Evolutionary conservation across 225 moss, liverwort and hornwort genomes (phyloP), one percentile per base, ranked within the genome.

Genomic region (Polytrichum formosum): DNA sequence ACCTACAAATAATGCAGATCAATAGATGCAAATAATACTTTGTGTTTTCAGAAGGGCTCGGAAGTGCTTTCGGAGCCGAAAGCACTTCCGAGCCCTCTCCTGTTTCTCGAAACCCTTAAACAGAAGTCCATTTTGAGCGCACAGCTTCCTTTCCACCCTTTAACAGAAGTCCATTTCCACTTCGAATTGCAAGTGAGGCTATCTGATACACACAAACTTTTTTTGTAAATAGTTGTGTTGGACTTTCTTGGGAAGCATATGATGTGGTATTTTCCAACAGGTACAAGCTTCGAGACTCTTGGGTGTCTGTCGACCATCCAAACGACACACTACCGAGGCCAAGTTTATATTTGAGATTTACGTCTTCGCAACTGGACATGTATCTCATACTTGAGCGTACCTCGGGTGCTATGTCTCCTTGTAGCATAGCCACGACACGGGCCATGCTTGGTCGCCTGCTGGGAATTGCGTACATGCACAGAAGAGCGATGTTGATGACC

Each of bases 141-240:
- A 72, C 83, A 29, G 94, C 97, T 81, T 94, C 97, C 73, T 92
- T 97, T 56, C 92, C 94, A 70, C 97, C 97, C 80, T 98, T 98
- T 84, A 94, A 66, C 67, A 94, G 74, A 59, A 98, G 88, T 19
- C 97, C 94, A 30, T 94, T 92, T n/a, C 97, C 97, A 80, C 92
- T 94, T 28, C 92, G 91, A 76, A 94, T 88, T 30, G 94, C 97
- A 72, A 94, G 76, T 35, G 97, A 90, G 54, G 97, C 97, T 77
- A 98, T 92, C 96, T 97, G 80, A 70, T 79, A 26, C 69, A 70
- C 72, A 71, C 63, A 65, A 23, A 58, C n/a, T n/a, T n/a, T 28
- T 28, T 65, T 28, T 18, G 46, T 55, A 61, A 69, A 35, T 55
- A 37, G 10, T 37, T 37, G 13, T n/a, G n/a, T n/a, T n/a, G n/a